Evolutionary conservation across 495 filamentous ascomycete species (phyloP), one percentile per base, ranked within the genome.

Genomic region (Aeminium ludgeri): DNA sequence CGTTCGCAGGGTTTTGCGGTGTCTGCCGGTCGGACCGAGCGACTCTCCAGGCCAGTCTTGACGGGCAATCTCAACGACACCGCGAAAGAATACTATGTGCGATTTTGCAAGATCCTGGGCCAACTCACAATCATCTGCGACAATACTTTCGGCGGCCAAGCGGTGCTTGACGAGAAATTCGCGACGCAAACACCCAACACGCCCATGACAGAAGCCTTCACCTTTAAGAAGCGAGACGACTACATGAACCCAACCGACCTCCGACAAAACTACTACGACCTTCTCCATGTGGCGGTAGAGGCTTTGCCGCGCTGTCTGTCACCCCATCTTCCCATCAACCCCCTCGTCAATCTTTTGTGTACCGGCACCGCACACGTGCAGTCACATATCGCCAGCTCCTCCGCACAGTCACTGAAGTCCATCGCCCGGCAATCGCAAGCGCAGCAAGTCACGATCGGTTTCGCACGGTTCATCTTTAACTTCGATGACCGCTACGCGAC

Each of bases 361-460:
- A 97, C 86, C 5, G 91, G 91, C 17, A 96, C 89, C 11, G 89
- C 91, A 31, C 89, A 97, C 60, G 80, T 96, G 16, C 82, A 95
- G 49, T 71, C 70, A 25, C 87, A 92, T 42, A 94, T 97, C 50
- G 91, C 91, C 0, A 72, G 69, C 18, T 95, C 89, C 2, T 97
- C 89, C 2, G 79, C 83, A 3, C 80, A 87, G 51, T 94, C 89
- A 8, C 60, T 97, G 3, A 95, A 94, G 59, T 84, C 87, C 1
- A 96, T 97, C 53, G 89, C 91, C 6, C 71, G 82, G 13, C 86
- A 97, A 56, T 81, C 76, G 6, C 82, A 93, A 61, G 87, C 89
- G 1, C 86, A 96, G 51, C 83, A 86, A 58, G 87, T 97, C 17
- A 95, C 87, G 1, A 91, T 94, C 54, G 86, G 91, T 3, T 97